Evolutionary conservation across 305 asterid genomes (phyloP).

Genomic region (Coffea humblotiana): DNA sequence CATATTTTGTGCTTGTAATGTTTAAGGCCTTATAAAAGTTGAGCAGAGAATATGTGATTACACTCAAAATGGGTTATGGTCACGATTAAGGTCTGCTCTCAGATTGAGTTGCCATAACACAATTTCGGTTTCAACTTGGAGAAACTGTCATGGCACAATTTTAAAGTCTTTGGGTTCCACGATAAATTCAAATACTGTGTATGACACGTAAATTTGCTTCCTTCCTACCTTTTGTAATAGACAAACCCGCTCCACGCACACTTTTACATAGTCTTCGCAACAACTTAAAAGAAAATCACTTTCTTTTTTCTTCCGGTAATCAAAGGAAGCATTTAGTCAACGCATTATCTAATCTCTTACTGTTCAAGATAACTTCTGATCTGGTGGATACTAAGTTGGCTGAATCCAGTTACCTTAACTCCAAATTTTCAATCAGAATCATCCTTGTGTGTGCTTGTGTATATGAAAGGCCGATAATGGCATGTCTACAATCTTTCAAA

Average conservation of each 20-base stretch:
- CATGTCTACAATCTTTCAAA: conserved; percentile 24
- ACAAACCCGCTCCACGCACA: not conserved
- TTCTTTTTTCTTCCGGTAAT: not conserved
- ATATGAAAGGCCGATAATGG: conserved; percentile 21
- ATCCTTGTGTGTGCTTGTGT: conserved; percentile 2
- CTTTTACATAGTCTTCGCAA: not conserved
- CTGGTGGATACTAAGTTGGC: not conserved
- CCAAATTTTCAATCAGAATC: not conserved
- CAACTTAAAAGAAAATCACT: not conserved
- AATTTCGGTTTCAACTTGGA: not conserved
- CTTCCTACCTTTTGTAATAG: not conserved
- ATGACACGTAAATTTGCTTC: not conserved
- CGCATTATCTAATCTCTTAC: not conserved
- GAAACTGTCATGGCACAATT: not conserved
- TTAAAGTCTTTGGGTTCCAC: too few species aligned
- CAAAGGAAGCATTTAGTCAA: not conserved
- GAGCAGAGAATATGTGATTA: too few species aligned
- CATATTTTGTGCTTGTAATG: not conserved
- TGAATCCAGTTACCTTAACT: not conserved
- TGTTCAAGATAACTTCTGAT: not conserved
- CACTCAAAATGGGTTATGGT: too few species aligned
- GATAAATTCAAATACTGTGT: too few species aligned
- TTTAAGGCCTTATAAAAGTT: not conserved
- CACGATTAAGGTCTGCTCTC: too few species aligned
- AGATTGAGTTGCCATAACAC: not conserved